These are phyloP conservation scores for Cunninghamia lanceolata DNA, from an alignment of 75 land plant genomes.

Conservation along the genomic window DNA sequence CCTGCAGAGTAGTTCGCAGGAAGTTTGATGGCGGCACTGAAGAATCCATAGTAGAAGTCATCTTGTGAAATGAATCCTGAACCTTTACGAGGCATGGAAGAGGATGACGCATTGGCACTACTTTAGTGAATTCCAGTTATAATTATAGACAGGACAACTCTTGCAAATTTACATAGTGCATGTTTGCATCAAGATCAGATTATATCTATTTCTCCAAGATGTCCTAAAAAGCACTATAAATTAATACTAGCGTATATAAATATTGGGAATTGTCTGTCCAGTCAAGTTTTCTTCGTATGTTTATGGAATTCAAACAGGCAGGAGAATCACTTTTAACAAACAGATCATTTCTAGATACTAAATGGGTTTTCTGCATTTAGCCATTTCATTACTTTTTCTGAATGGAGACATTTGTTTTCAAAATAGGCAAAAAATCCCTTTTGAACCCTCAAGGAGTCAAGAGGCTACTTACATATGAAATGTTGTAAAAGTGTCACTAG, in stretches of 20 bases:
- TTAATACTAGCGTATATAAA: neutral
- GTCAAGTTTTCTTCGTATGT: neutral
- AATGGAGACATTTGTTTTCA: too few relatives aligned
- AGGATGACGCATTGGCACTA: neutral
- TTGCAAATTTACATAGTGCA: neutral
- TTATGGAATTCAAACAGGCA: neutral
- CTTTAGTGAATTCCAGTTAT: neutral
- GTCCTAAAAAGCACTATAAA: neutral
- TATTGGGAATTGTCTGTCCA: neutral
- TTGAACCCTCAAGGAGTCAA: neutral
- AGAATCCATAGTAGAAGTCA: conserved; percentile 59
- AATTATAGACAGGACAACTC: neutral
- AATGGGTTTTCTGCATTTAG: too few relatives aligned
- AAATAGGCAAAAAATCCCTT: neutral
- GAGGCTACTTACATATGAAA: neutral
- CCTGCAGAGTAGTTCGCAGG: conserved; percentile 64
- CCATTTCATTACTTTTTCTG: too few relatives aligned
- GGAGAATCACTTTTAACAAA: too few relatives aligned
- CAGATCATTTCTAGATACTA: too few relatives aligned
- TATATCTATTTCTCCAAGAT: neutral
- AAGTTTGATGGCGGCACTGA: conserved; percentile 69
- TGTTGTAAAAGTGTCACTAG: neutral
- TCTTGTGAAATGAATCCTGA: conserved; percentile 63
- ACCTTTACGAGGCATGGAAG: conserved; percentile 29
- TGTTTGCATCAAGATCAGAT: neutral